Evolutionary conservation across 2,329 filamentous ascomycete species (phyloP), one percentile per base, ranked within the genome.

Genomic region (Scedosporium dehoogii): DNA sequence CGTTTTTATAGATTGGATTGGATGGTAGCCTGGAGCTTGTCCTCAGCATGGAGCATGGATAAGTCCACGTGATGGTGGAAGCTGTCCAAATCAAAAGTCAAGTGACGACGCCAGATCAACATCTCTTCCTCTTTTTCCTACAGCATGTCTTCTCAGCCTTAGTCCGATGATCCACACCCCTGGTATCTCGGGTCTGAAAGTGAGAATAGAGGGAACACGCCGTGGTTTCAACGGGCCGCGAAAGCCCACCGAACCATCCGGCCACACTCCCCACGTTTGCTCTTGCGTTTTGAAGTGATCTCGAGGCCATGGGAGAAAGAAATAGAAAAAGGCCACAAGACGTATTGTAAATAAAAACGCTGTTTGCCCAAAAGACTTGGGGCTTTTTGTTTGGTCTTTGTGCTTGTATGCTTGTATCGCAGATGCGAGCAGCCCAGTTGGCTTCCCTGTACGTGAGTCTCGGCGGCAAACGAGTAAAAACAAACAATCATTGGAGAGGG

Each of bases 311-410:
- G 66, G 72, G 67, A 63, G 59, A 67, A 51, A 60, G 6, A 62
- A 23, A 16, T n/a, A 68, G 64, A 42, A 12, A 70, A 64, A 66
- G 76, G 78, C 79, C 81, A 72, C 71, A 75, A 84, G 82, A 84
- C 75, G 83, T 86, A 85, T 85, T 81, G 81, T 85, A 85, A 85
- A 62, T 84, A 82, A 79, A 76, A 81, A 84, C 82, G 82, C 82
- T 44, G 6, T 44, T 23, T 56, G 3, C 6, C 21, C 29, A n/a
- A 4, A 29, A 29, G 29, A 29, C 7, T 6, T 29, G 6, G 29
- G 29, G 29, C 29, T 4, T 38, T 38, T 12, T 12, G 9, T 38
- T 38, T 14, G 33, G 33, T 38, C 33, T 56, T 25, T 41, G 46
- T 59, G 16, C 16, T 38, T 4, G 41, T 16, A 10, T 18, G 9